These are phyloP conservation scores for Cryptosporidium bovis DNA, from an alignment of 169 alveolate species.

Conservation along the genomic window DNA sequence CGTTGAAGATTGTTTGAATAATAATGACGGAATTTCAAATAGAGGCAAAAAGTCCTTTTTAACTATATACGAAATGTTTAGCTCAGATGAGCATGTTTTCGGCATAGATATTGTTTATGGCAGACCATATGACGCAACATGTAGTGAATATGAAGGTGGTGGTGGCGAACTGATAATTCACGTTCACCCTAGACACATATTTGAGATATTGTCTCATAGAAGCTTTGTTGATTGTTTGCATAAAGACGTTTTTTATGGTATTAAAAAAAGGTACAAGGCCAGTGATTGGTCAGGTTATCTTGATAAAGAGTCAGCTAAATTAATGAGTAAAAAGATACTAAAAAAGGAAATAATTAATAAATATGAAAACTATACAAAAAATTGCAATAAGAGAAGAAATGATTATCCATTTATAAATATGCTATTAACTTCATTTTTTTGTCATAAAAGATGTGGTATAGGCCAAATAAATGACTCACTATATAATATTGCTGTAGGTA, in stretches of 20 bases:
- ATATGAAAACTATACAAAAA: neutral
- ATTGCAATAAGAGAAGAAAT: neutral
- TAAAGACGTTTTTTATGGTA: neutral
- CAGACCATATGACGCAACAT: neutral
- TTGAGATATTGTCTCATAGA: constrained; percentile 24
- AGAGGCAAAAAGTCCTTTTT: neutral
- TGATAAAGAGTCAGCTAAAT: neutral
- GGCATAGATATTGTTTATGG: constrained; percentile 44
- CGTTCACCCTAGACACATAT: constrained; percentile 31
- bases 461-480: neutral
- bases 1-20: neutral
- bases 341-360: neutral
- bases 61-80: constrained; percentile 51
- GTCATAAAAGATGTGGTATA: constrained; percentile 1
- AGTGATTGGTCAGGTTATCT: constrained; percentile 55
- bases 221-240: neutral
- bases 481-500: constrained; percentile 1
- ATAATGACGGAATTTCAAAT: neutral
- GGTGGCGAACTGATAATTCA: constrained; percentile 52
- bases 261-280: neutral
- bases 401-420: constrained; percentile 13
- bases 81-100: neutral
- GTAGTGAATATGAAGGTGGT: constrained; percentile 2
- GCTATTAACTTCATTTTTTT: constrained; percentile 1
- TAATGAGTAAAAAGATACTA: constrained; percentile 1